Conservation (phyloP, 192 early-diverging fungal species). For the Podila verticillata region DNA sequence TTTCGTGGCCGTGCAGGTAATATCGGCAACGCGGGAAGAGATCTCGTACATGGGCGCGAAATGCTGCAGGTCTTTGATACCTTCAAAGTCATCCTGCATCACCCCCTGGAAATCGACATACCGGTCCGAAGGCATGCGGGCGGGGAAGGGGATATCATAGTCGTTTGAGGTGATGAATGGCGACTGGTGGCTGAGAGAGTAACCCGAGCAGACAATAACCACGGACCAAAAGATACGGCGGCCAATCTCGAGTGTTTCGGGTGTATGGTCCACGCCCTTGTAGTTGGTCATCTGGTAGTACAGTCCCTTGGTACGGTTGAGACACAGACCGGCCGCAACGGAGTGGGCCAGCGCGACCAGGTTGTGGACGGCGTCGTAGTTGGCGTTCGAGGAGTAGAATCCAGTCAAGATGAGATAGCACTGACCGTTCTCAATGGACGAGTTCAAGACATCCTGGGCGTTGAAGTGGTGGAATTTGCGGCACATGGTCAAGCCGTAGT, state of each 20-base stretch:
- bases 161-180: slow-evolving; percentile 48
- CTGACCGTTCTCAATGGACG: slow-evolving; percentile 31
- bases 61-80: slow-evolving; percentile 30
- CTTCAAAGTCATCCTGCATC: slow-evolving; percentile 39
- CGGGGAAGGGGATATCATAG: slow-evolving; percentile 39
- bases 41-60: slow-evolving; percentile 50
- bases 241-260: slow-evolving; percentile 27
- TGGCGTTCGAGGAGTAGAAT: slow-evolving; percentile 37
- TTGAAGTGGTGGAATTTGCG: slow-evolving; percentile 46
- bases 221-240: slow-evolving; percentile 46
- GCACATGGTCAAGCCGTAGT: slow-evolving; percentile 29
- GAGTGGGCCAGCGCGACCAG: slow-evolving; percentile 43
- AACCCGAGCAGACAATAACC: slow-evolving; percentile 45
- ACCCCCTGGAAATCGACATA: slow-evolving; percentile 15
- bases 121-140: slow-evolving; percentile 12
- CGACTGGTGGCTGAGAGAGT: slow-evolving; percentile 48
- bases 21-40: slow-evolving; percentile 28
- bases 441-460: slow-evolving; percentile 31
- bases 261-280: slow-evolving; percentile 1
- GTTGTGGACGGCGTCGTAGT: slow-evolving; percentile 47
- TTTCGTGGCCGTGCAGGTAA: slow-evolving; percentile 38
- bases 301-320: slow-evolving; percentile 28
- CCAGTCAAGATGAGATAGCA: slow-evolving; percentile 45
- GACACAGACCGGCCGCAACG: slow-evolving; percentile 10
- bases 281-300: slow-evolving; percentile 29